phyloP scores from a whole-genome alignment of 1,284 basidiomycete species.

The Retiboletus fuscus region DNA sequence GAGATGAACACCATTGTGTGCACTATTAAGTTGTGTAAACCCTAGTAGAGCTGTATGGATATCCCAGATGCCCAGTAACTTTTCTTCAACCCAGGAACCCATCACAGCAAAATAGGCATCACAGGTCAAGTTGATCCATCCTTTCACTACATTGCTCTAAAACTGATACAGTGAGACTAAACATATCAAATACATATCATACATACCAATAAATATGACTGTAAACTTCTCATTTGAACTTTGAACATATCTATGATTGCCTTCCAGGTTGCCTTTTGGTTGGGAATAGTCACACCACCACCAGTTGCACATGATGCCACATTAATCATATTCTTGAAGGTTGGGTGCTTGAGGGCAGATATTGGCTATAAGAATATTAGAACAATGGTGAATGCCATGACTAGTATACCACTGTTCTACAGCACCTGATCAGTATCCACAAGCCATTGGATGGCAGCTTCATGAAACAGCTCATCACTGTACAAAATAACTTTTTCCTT shows the following conservation, averaged over 20 bases:
- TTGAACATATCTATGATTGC: neutral
- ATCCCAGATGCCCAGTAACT: too few relatives aligned
- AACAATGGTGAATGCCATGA: too few relatives aligned
- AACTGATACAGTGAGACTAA: too few relatives aligned
- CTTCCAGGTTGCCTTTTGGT: neutral
- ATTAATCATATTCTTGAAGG: neutral
- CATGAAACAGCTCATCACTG: neutral
- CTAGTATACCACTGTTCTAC: too few relatives aligned
- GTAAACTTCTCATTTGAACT: neutral
- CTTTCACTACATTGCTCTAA: too few relatives aligned
- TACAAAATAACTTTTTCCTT: neutral
- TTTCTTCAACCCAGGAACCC: too few relatives aligned
- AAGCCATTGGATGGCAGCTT: neutral
- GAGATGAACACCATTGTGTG: neutral
- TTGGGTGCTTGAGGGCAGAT: neutral
- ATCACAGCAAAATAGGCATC: too few relatives aligned
- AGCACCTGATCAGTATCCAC: constrained; percentile 1
- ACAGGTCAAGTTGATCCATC: too few relatives aligned
- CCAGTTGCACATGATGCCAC: neutral
- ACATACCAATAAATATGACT: neutral
- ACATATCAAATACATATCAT: too few relatives aligned
- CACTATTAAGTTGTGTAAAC: neutral
- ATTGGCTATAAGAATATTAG: neutral
- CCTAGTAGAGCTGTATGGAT: too few relatives aligned
- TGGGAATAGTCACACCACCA: neutral